Conservation (phyloP, 108 stramenopile genomes). For the Mayamaea pseudoterrestris region DNA sequence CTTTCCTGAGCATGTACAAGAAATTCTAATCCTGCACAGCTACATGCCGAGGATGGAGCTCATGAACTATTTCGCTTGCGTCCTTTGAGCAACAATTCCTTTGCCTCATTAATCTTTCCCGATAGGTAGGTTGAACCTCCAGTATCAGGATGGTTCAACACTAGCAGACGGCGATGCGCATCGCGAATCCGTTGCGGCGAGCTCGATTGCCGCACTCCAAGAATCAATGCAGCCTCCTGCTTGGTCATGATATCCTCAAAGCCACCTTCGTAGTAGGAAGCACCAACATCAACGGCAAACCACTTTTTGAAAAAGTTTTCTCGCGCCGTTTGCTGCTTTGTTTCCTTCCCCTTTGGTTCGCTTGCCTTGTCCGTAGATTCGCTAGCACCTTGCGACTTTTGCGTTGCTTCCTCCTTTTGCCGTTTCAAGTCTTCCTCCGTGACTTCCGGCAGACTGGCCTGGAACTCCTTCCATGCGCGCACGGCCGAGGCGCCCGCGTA, state of each 20-base stretch:
- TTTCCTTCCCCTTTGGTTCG: conserved; percentile 2
- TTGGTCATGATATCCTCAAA: conserved; percentile 97
- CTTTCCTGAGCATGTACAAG: too few species aligned
- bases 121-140: conserved; percentile 94
- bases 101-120: conserved; percentile 98
- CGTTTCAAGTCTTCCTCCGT: conserved; percentile 23
- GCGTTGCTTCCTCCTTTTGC: conserved; percentile 11
- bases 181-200: conserved; percentile 86
- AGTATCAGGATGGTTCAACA: conserved; percentile 98
- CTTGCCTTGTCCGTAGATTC: conserved; percentile 9
- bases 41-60: too few species aligned
- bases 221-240: conserved; percentile 94
- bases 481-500: conserved; percentile 66
- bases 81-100: conserved; percentile 91
- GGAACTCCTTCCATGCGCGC: conserved; percentile 56
- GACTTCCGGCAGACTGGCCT: conserved; percentile 20
- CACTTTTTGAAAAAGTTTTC: conserved; percentile 75
- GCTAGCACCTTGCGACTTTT: too few species aligned
- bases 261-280: conserved; percentile 94
- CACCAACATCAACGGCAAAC: conserved; percentile 65
- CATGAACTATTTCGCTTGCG: too few species aligned
- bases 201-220: conserved; percentile 92
- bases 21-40: too few species aligned
- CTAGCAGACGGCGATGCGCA: conserved; percentile 89
- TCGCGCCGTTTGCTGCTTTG: conserved; percentile 22